Evolutionary conservation across 73 alveolate genomes (phyloP).

Genomic region (Uronychia setigera): DNA sequence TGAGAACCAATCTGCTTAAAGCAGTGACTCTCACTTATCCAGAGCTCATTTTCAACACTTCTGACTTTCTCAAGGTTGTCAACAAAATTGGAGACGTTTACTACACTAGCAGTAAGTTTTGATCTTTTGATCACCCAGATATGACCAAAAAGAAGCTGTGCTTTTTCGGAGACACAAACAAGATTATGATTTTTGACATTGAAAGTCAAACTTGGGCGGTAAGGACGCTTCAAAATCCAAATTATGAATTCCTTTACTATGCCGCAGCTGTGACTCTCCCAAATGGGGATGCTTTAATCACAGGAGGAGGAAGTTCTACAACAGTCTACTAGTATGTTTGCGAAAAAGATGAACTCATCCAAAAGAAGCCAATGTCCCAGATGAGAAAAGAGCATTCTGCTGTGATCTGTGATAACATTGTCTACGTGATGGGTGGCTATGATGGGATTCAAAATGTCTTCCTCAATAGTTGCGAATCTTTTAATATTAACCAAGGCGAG

Average conservation of each 20-base stretch:
- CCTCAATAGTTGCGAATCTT: constrained; percentile 77
- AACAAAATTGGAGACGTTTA: constrained; percentile 39
- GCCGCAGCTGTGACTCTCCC: constrained; percentile 89
- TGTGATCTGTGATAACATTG: constrained; percentile 66
- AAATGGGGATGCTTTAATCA: constrained; percentile 79
- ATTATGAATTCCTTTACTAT: constrained; percentile 68
- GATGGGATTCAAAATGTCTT: constrained; percentile 76
- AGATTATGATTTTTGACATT: constrained; percentile 69
- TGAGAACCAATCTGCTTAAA: constrained; percentile 35
- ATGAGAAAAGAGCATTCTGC: constrained; percentile 92
- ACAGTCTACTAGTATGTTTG: constrained; percentile 62
- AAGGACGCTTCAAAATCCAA: constrained; percentile 34
- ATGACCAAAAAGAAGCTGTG: constrained; percentile 65
- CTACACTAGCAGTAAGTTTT: constrained; percentile 13
- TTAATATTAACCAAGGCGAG: constrained; percentile 47
- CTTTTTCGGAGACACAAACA: constrained; percentile 84
- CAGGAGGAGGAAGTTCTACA: constrained; percentile 88
- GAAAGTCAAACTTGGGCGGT: constrained; percentile 64
- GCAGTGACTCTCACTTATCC: constrained; percentile 49
- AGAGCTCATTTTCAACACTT: constrained; percentile 15
- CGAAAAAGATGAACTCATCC: constrained; percentile 51
- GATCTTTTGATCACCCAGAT: background rate
- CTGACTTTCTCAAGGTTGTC: constrained; percentile 16
- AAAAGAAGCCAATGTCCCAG: constrained; percentile 69
- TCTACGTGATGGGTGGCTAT: constrained; percentile 92